Evolutionary conservation across 192 early-diverging fungal species (phyloP), one percentile per base, ranked within the genome.

Genomic region (Coemansia sp.): DNA sequence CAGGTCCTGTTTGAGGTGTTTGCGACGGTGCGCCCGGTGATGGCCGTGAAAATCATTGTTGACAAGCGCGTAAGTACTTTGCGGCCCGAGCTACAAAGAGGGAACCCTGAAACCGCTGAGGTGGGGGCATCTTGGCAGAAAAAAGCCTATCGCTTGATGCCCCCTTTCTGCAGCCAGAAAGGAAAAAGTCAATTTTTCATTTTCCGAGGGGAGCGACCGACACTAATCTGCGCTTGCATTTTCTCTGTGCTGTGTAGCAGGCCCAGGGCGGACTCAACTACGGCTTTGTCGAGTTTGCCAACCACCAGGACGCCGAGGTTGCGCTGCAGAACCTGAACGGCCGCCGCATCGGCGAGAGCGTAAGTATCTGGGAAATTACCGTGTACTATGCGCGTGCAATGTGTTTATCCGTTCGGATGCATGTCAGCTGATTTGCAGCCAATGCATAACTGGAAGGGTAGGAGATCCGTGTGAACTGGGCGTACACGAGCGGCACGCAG

Each of bases 211-310:
- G n/a, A n/a, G n/a, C n/a, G n/a, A n/a, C n/a, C n/a, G n/a, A n/a
- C n/a, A n/a, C n/a, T n/a, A n/a, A n/a, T n/a, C n/a, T n/a, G n/a
- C n/a, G n/a, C n/a, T n/a, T n/a, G n/a, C n/a, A n/a, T n/a, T n/a
- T n/a, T n/a, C n/a, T n/a, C n/a, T n/a, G n/a, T n/a, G n/a, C n/a
- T n/a, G n/a, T 73, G 61, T 79, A 85, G 80, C 82, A 81, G 67
- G 66, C 70, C 25, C 83, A 85, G 42, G 82, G 80, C 40, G 87
- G 84, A 12, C 67, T 91, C 50, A 90, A 90, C 78, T 95, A 90
- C 74, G 93, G 90, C 11, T 95, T 95, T 73, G 87, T 95, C 44
- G 90, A 91, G 63, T 90, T 83, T 79, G 66, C 66, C 49, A 85
- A 86, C 35, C 84, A 84, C 62, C 70, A 79, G 50, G 63, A 80